Evolutionary conservation across 805 yeast genomes (phyloP).

Genomic region (Myxozyma neglecta): DNA sequence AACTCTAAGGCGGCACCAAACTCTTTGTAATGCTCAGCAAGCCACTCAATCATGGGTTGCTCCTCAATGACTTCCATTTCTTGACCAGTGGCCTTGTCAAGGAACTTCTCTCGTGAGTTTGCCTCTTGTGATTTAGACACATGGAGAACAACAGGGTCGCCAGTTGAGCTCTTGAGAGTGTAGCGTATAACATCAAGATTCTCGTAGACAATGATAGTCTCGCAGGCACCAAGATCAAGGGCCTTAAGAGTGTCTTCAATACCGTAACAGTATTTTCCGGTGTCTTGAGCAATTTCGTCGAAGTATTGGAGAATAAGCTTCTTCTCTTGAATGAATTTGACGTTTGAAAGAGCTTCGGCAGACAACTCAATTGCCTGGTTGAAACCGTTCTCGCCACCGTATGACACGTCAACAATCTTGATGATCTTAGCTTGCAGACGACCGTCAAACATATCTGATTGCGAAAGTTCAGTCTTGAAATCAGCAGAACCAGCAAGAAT

Average conservation of each 20-base stretch:
- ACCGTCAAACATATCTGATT: slow-evolving; percentile 88
- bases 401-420: slow-evolving; percentile 92
- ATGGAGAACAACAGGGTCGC: slow-evolving; percentile 68
- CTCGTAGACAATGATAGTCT: slow-evolving; percentile 87
- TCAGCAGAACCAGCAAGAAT: slow-evolving; percentile 99
- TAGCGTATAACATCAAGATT: slow-evolving; percentile 83
- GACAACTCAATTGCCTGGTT: slow-evolving; percentile 98
- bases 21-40: slow-evolving; percentile 91
- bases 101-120: slow-evolving; percentile 50
- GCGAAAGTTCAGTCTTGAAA: slow-evolving; percentile 90
- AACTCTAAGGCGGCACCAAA: slow-evolving; percentile 96
- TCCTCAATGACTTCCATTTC: slow-evolving; percentile 91
- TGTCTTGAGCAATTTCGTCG: slow-evolving; percentile 95
- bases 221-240: slow-evolving; percentile 93
- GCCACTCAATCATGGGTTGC: slow-evolving; percentile 89
- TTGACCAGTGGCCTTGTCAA: slow-evolving; percentile 82
- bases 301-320: slow-evolving; percentile 87
- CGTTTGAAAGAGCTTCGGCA: slow-evolving; percentile 95
- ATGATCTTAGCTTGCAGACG: slow-evolving; percentile 86
- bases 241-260: slow-evolving; percentile 96
- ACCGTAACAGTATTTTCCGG: slow-evolving; percentile 97
- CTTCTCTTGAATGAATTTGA: slow-evolving; percentile 97
- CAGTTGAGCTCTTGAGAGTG: slow-evolving; percentile 80
- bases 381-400: slow-evolving; percentile 99
- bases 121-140: slow-evolving; percentile 56